phyloP scores from a whole-genome alignment of 441 rosid genomes.

The Populus tomentosa region DNA sequence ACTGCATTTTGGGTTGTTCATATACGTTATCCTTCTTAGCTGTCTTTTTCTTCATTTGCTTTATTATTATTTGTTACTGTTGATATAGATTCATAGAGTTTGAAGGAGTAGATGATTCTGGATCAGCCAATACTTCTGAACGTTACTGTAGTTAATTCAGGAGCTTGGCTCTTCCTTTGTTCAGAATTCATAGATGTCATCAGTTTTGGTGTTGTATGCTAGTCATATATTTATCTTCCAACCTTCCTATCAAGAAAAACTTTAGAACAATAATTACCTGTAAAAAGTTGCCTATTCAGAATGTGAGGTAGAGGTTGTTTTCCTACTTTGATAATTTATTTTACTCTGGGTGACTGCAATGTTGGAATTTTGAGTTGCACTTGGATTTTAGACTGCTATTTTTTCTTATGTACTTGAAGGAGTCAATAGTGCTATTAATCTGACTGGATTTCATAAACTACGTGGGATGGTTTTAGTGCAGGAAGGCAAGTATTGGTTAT shows the following conservation, averaged over 20 bases:
- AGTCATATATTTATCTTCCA: not conserved
- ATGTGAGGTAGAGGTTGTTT: not conserved
- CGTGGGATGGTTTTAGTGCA: not conserved
- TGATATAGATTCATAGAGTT: slow-evolving; percentile 33
- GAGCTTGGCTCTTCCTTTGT: slow-evolving; percentile 19
- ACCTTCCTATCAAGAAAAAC: not conserved
- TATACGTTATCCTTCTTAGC: slow-evolving; percentile 13
- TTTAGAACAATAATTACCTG: slow-evolving; percentile 4
- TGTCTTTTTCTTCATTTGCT: not conserved
- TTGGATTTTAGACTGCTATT: not conserved
- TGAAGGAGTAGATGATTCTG: slow-evolving; percentile 27
- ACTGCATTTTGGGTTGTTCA: slow-evolving; percentile 31
- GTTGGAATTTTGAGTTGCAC: not conserved
- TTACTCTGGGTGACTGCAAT: not conserved
- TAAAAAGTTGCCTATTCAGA: slow-evolving; percentile 13
- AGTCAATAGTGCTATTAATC: not conserved
- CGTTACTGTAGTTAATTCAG: slow-evolving; percentile 20
- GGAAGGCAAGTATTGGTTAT: too few species aligned
- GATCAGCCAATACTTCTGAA: slow-evolving; percentile 24
- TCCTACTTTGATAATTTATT: not conserved
- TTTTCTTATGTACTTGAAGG: not conserved
- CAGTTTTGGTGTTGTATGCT: slow-evolving; percentile 36
- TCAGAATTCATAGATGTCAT: slow-evolving; percentile 20
- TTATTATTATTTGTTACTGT: slow-evolving; percentile 16
- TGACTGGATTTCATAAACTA: not conserved